These are phyloP conservation scores for Globisporangium echinulatum DNA, from an alignment of 352 stramenopile genomes.

Conservation along the genomic window DNA sequence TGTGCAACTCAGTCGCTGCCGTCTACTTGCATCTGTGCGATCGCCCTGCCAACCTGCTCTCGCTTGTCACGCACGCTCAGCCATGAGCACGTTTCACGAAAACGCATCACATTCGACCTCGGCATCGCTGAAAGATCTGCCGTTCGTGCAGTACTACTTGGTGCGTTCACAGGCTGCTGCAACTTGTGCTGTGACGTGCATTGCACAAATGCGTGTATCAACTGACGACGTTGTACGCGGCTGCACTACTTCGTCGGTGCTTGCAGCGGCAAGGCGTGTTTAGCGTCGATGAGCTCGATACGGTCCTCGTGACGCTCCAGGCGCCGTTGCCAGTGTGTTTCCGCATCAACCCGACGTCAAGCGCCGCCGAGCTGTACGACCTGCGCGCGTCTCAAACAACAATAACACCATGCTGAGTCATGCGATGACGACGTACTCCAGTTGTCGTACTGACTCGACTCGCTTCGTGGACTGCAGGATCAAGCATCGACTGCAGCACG, in stretches of 20 bases:
- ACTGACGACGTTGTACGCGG: background rate
- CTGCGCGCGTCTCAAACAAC: background rate
- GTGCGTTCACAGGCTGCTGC: constrained; percentile 15
- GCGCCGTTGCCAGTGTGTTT: constrained; percentile 65
- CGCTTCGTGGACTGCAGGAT: constrained; percentile 17
- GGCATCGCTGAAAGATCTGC: constrained; percentile 4
- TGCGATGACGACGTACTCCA: too few relatives aligned
- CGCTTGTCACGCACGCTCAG: too few relatives aligned
- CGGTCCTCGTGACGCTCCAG: constrained; percentile 42
- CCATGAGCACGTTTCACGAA: too few relatives aligned
- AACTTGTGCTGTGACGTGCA: background rate
- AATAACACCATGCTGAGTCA: too few relatives aligned
- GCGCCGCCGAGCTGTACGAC: constrained; percentile 19
- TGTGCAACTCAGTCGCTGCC: too few relatives aligned
- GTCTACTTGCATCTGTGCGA: too few relatives aligned
- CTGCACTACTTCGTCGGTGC: background rate
- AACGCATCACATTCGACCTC: too few relatives aligned
- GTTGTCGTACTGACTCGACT: too few relatives aligned
- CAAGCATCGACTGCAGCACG: constrained; percentile 32
- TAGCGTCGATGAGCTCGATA: constrained; percentile 24
- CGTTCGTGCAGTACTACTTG: constrained; percentile 68
- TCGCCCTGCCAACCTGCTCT: too few relatives aligned
- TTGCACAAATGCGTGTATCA: too few relatives aligned
- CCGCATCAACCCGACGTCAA: constrained; percentile 46
- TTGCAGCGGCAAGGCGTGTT: constrained; percentile 59